Percentiles rank a stretch among this genome's conserved stretches.
These are phyloP conservation scores for Acanthamoeba quina DNA, from an alignment of 208 protist species.

Conservation along the genomic window DNA sequence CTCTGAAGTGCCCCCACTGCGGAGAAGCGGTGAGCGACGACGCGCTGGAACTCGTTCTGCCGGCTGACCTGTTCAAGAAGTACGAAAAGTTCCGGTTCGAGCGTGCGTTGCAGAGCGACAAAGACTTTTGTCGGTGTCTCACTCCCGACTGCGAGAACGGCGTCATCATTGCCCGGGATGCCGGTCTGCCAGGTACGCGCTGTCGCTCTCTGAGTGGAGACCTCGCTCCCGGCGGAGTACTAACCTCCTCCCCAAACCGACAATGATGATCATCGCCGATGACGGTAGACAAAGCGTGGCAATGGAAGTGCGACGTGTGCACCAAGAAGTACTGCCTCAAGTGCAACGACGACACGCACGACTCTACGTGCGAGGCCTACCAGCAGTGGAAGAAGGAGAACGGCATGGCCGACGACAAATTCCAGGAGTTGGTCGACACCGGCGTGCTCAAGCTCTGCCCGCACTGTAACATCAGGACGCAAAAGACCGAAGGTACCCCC, in stretches of 20 bases:
- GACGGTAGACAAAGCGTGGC: slow-evolving; percentile 52
- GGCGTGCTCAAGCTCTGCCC: slow-evolving; percentile 68
- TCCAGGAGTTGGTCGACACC: slow-evolving; percentile 51
- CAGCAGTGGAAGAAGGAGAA: slow-evolving; percentile 71
- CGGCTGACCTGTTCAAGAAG: slow-evolving; percentile 44
- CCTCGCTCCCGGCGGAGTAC: too few species aligned
- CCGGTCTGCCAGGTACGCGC: neutral
- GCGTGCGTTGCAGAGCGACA: slow-evolving; percentile 62
- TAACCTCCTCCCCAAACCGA: neutral
- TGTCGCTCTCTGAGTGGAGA: too few species aligned
- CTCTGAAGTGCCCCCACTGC: slow-evolving; percentile 44
- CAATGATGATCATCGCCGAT: neutral
- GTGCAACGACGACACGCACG: slow-evolving; percentile 69
- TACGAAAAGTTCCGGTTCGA: slow-evolving; percentile 73
- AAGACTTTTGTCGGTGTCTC: slow-evolving; percentile 45
- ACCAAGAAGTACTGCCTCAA: slow-evolving; percentile 71
- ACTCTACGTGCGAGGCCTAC: slow-evolving; percentile 48
- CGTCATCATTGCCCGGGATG: slow-evolving; percentile 46
- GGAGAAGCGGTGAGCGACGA: slow-evolving; percentile 36
- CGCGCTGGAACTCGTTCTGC: slow-evolving; percentile 58
- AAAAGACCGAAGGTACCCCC: slow-evolving; percentile 54
- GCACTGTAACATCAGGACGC: slow-evolving; percentile 48
- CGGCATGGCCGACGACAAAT: slow-evolving; percentile 68
- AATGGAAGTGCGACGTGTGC: slow-evolving; percentile 61
- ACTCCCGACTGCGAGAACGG: slow-evolving; percentile 69